Conservation (phyloP, 371 early-diverging fungal species). For the Mortierella sp. region DNA sequence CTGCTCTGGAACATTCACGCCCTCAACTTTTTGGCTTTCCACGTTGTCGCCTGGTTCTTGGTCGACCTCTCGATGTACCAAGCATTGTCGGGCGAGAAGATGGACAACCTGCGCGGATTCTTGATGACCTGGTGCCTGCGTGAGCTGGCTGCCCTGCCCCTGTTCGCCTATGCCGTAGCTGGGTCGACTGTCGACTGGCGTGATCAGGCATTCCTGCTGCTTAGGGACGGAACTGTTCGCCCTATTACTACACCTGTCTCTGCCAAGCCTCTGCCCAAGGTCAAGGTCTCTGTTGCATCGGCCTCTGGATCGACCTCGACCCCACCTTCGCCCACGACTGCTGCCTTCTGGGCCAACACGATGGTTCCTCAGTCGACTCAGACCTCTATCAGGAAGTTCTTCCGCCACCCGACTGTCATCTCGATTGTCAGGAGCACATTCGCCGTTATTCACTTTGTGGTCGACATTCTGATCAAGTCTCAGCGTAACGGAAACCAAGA, state of each 20-base stretch:
- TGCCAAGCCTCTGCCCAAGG: constrained; percentile 28
- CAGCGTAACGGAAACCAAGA: constrained; percentile 58
- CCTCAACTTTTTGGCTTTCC: constrained; percentile 70
- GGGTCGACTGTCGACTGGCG: constrained; percentile 93
- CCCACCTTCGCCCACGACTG: constrained; percentile 39
- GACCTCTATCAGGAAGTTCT: constrained; percentile 50
- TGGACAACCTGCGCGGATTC: constrained; percentile 57
- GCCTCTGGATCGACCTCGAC: constrained; percentile 6
- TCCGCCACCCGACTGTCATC: constrained; percentile 51
- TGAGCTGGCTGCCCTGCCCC: constrained; percentile 86
- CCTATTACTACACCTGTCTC: constrained; percentile 21
- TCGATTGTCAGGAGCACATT: constrained; percentile 44
- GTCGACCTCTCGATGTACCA: constrained; percentile 75
- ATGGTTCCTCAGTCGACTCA: constrained; percentile 52
- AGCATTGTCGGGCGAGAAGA: constrained; percentile 60
- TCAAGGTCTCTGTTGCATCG: not conserved
- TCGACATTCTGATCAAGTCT: constrained; percentile 58
- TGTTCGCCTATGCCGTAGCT: constrained; percentile 83
- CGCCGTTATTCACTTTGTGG: constrained; percentile 53
- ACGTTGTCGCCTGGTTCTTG: constrained; percentile 82
- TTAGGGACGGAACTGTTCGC: constrained; percentile 71
- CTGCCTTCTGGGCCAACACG: constrained; percentile 53
- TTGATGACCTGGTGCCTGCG: constrained; percentile 79
- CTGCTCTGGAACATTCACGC: constrained; percentile 64
- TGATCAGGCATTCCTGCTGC: constrained; percentile 70